Conservation (phyloP, 306 rosid genomes). For the Ammopiptanthus mongolicus region DNA sequence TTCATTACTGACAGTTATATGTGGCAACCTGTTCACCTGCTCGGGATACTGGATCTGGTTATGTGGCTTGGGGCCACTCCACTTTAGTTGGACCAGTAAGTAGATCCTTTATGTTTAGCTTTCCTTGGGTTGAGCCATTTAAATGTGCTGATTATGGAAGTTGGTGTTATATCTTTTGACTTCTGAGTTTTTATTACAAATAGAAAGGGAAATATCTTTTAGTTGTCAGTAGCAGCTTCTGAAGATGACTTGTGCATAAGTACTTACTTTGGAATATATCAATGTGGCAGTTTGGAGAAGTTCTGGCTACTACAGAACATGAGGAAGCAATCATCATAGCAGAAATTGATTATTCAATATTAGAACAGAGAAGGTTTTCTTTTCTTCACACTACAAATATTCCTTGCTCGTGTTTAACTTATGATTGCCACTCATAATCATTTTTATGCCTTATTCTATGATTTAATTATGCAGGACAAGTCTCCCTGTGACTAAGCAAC, state of each 20-base stretch:
- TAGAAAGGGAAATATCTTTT: neutral
- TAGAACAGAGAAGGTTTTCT: constrained; percentile 71
- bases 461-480: constrained; percentile 54
- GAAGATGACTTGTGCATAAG: neutral
- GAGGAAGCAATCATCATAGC: constrained; percentile 80
- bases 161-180: neutral
- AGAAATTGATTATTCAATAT: constrained; percentile 71
- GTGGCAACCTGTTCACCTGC: constrained; percentile 99
- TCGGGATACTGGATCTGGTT: constrained; percentile 77
- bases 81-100: constrained; percentile 97
- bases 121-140: constrained; percentile 8
- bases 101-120: constrained; percentile 13
- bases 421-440: neutral
- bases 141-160: neutral
- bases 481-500: constrained; percentile 78
- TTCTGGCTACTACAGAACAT: constrained; percentile 88
- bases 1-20: constrained; percentile 49
- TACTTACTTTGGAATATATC: constrained; percentile 14
- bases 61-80: constrained; percentile 99
- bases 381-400: constrained; percentile 11
- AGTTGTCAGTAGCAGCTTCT: constrained; percentile 2
- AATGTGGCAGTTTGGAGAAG: constrained; percentile 77
- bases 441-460: neutral
- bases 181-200: neutral
- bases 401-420: neutral